Base-by-base conservation (phyloP, 108 stramenopile genomes). In the Cyclotella atomus region DNA sequence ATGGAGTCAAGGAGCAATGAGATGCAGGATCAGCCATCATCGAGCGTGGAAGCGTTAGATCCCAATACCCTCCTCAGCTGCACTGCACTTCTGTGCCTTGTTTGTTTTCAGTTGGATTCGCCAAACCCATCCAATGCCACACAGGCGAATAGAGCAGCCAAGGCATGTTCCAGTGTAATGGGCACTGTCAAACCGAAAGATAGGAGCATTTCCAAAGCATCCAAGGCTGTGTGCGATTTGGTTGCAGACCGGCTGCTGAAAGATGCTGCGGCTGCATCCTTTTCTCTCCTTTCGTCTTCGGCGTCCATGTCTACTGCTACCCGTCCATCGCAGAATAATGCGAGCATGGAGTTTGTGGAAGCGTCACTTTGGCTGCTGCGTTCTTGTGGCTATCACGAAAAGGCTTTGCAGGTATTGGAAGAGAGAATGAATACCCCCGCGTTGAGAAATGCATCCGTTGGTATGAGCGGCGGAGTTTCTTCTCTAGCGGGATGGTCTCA, bases 311-410 rank as follows among this genome's bases (percentile, higher is more conserved):
- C 70, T 56, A 63, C 72, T 57, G 60, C 46, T 30, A 73, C 65
- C 54, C 71, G 77, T 29, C 43, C 64, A 30, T 52, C 83, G 36
- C 65, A 60, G 29, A 46, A 68, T 66, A 36, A 38, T 8, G 41
- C 53, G 7, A 55, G 57, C 46, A 91, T 90, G 85, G 91, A 91
- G 44, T 90, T 90, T 69, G 78, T 93, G 3, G 95, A 95, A 70
- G 80, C 95, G 23, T 83, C 95, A 14, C 75, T 89, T 36, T 95
- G 95, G 95, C 78, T 95, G 3, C 50, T 95, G 30, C 85, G 95
- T 53, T 83, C 87, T 25, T 91, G 92, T 52, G 95, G 92, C 21
- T 79, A 76, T 30, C 95, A 95, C 53, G 89, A 88, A 57, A 86
- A 85, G 32, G 92, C 95, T 6, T 83, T 95, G 30, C 80, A 86